These are phyloP conservation scores for Aspergillus tamarii DNA, from an alignment of 2,329 filamentous ascomycete genomes.

Conservation along the genomic window DNA sequence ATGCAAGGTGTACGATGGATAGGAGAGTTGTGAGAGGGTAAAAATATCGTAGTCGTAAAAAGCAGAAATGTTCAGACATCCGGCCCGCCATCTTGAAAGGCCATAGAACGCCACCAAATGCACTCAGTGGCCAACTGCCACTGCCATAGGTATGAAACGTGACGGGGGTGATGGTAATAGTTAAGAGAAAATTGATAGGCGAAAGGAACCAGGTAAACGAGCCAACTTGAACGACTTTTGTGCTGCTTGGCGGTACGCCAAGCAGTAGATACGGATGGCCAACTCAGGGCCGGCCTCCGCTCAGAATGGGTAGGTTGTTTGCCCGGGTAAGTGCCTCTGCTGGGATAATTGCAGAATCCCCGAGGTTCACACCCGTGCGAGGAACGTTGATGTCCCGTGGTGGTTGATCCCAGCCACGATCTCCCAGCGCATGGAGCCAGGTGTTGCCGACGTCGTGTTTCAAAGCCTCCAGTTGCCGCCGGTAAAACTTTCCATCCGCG, in stretches of 20 bases:
- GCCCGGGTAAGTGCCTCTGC: constrained; percentile 39
- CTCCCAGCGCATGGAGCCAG: constrained; percentile 84
- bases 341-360: constrained; percentile 35
- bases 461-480: constrained; percentile 83
- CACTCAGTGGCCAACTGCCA: constrained; percentile 21
- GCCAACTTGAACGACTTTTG: background rate
- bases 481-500: constrained; percentile 74
- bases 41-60: constrained; percentile 10
- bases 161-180: background rate
- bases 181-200: background rate
- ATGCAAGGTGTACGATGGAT: constrained; percentile 15
- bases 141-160: background rate
- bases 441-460: constrained; percentile 83
- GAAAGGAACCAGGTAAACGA: background rate
- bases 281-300: constrained; percentile 40
- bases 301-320: constrained; percentile 45
- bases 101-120: constrained; percentile 35
- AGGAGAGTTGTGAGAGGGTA: constrained; percentile 11
- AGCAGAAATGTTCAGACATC: constrained; percentile 33
- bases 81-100: constrained; percentile 34
- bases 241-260: background rate
- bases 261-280: background rate
- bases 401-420: constrained; percentile 63
- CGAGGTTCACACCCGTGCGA: constrained; percentile 35
- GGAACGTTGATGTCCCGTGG: constrained; percentile 35